Evolutionary conservation across 345 rosid genomes (phyloP).

Genomic region (Citrus trifoliata): DNA sequence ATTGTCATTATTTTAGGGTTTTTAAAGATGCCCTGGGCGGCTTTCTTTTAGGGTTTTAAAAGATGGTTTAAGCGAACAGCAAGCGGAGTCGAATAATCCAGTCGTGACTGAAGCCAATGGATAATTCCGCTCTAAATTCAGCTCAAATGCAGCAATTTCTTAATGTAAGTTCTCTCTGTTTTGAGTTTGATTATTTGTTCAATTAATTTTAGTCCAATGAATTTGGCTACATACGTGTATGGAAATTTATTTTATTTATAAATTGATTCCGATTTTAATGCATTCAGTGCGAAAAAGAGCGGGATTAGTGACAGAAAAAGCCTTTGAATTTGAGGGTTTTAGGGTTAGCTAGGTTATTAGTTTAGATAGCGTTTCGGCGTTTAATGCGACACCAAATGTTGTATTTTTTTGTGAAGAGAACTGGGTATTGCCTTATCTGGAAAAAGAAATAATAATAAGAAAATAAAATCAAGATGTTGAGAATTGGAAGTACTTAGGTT

Average conservation of each 20-base stretch:
- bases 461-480: too few species aligned
- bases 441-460: too few species aligned
- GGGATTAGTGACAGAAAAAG: background rate
- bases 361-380: too few species aligned
- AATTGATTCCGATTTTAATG: background rate
- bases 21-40: background rate
- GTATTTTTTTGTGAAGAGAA: too few species aligned
- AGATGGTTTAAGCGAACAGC: slow-evolving; percentile 4
- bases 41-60: slow-evolving; percentile 17
- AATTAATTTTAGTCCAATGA: too few species aligned
- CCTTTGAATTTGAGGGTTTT: background rate
- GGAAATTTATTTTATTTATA: background rate
- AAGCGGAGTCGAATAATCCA: background rate
- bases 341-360: background rate
- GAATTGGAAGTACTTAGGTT: background rate
- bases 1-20: too few species aligned
- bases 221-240: background rate
- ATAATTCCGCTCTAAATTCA: slow-evolving; percentile 30
- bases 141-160: slow-evolving; percentile 61
- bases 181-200: background rate
- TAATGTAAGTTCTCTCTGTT: slow-evolving; percentile 33
- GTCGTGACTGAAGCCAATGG: slow-evolving; percentile 24
- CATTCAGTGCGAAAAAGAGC: background rate
- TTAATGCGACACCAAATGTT: too few species aligned
- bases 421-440: too few species aligned